Evolutionary conservation across 2,329 filamentous ascomycete species (phyloP).

Genomic region (Neurospora crassa): DNA sequence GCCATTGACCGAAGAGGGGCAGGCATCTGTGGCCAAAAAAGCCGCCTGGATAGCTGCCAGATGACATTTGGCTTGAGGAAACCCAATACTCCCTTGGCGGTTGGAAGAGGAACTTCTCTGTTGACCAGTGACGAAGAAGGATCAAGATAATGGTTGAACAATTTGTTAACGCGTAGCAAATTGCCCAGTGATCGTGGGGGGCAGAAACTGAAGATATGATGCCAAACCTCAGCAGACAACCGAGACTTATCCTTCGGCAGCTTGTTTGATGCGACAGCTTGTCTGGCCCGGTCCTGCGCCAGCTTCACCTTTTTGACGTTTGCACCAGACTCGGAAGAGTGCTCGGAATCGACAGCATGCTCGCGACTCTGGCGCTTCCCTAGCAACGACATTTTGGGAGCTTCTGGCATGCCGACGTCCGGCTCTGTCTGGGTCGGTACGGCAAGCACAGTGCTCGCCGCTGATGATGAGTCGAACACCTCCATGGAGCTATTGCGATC

Average conservation of each 20-base stretch:
- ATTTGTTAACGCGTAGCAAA: slow-evolving; percentile 57
- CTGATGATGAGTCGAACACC: background rate
- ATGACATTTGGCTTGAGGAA: slow-evolving; percentile 51
- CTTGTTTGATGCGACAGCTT: background rate
- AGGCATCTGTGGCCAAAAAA: slow-evolving; percentile 58
- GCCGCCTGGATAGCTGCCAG: slow-evolving; percentile 61
- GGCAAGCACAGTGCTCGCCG: background rate
- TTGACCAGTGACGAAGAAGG: slow-evolving; percentile 27
- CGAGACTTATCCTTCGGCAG: slow-evolving; percentile 18
- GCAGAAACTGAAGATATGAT: slow-evolving; percentile 58
- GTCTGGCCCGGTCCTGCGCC: slow-evolving; percentile 5
- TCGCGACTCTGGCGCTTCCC: slow-evolving; percentile 22
- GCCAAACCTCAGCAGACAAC: slow-evolving; percentile 57
- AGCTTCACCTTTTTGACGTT: slow-evolving; percentile 22
- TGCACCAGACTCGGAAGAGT: background rate
- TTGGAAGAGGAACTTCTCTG: slow-evolving; percentile 19
- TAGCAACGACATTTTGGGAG: background rate
- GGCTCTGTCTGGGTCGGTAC: background rate
- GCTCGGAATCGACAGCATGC: slow-evolving; percentile 3
- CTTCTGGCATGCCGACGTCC: background rate
- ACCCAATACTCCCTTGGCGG: slow-evolving; percentile 26
- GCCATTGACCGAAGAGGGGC: slow-evolving; percentile 53
- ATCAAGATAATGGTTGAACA: slow-evolving; percentile 53
- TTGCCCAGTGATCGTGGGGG: slow-evolving; percentile 53
- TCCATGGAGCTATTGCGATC: background rate